These are phyloP conservation scores for Globisporangium heterothallicum DNA, from an alignment of 352 stramenopile genomes.

Conservation along the genomic window DNA sequence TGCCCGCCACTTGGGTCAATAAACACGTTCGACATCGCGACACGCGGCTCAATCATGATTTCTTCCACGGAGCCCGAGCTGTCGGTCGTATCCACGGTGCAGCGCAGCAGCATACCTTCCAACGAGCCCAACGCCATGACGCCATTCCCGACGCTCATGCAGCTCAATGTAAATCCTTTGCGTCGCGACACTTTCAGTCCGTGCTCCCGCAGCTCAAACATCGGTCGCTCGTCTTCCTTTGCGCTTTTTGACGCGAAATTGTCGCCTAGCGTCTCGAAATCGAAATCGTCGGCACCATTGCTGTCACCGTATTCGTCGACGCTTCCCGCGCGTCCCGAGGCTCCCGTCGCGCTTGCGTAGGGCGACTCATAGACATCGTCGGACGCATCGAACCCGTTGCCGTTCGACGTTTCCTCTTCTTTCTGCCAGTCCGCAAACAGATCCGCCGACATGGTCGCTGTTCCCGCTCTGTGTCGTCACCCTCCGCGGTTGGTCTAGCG, in stretches of 20 bases:
- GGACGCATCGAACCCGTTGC: constrained; percentile 13
- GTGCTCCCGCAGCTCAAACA: constrained; percentile 86
- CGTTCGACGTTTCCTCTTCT: constrained; percentile 44
- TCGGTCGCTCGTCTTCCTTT: constrained; percentile 70
- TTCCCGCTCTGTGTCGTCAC: constrained; percentile 6
- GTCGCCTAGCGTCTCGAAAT: constrained; percentile 64
- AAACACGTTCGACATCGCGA: constrained; percentile 77
- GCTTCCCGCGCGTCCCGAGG: constrained; percentile 20
- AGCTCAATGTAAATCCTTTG: constrained; percentile 82
- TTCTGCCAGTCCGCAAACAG: constrained; percentile 88
- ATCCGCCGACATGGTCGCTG: constrained; percentile 72
- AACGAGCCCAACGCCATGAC: constrained; percentile 79
- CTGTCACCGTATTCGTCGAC: constrained; percentile 17
- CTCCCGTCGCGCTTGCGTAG: constrained; percentile 13
- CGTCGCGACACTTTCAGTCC: constrained; percentile 78
- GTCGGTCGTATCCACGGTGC: constrained; percentile 74
- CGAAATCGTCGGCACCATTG: constrained; percentile 65
- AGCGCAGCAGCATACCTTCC: constrained; percentile 77
- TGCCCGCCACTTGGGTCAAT: constrained; percentile 80
- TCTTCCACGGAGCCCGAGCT: constrained; percentile 68
- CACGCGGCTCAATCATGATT: constrained; percentile 86
- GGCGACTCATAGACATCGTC: constrained; percentile 35
- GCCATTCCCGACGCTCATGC: constrained; percentile 75
- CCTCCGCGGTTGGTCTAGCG: no score
- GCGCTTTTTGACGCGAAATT: constrained; percentile 20